phyloP scores from a whole-genome alignment of 306 rosid species.

The Betula pendula region DNA sequence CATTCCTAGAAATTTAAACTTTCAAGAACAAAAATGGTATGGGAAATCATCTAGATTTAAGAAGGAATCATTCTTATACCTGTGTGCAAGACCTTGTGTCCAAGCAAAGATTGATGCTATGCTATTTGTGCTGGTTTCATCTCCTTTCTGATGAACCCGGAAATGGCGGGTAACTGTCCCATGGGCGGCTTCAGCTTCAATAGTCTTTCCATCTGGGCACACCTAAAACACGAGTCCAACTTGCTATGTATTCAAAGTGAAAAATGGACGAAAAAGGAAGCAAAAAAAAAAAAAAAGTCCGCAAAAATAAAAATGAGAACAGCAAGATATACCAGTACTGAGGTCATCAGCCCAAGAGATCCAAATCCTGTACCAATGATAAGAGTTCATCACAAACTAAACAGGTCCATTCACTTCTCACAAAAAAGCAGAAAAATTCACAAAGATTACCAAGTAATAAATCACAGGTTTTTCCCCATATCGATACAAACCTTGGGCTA shows the following conservation, averaged over 20 bases:
- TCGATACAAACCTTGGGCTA: slow-evolving; percentile 82
- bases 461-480: neutral
- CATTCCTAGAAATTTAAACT: neutral
- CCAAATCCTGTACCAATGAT: slow-evolving; percentile 71
- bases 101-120: slow-evolving; percentile 99
- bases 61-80: slow-evolving; percentile 43
- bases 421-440: neutral
- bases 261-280: neutral
- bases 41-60: neutral
- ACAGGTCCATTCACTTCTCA: neutral
- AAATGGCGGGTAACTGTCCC: slow-evolving; percentile 95
- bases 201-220: slow-evolving; percentile 99
- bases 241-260: neutral
- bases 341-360: slow-evolving; percentile 98
- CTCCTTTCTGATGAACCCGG: slow-evolving; percentile 98
- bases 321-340: slow-evolving; percentile 74
- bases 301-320: neutral
- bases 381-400: slow-evolving; percentile 21
- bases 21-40: neutral
- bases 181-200: slow-evolving; percentile 99
- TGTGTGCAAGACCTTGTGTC: slow-evolving; percentile 96
- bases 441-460: neutral
- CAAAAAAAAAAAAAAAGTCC: neutral
- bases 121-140: slow-evolving; percentile 99
- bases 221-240: slow-evolving; percentile 51